Percentiles rank a stretch among this genome's conserved stretches.
These are phyloP conservation scores for Salix suchowensis DNA, from an alignment of 345 rosid genomes.

Conservation along the genomic window DNA sequence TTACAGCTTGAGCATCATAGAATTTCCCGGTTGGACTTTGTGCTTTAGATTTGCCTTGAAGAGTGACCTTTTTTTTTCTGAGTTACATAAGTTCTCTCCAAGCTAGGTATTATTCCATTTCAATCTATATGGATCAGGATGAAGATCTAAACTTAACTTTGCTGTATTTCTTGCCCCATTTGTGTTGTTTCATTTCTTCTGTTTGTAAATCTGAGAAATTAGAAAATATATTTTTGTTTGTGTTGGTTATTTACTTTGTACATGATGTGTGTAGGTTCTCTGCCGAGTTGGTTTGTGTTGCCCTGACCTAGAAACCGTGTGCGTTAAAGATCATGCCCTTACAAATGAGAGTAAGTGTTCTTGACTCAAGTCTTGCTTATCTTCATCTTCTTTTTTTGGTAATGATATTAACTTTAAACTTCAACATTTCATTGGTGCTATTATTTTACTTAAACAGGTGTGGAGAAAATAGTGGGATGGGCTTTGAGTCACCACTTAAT, in stretches of 20 bases:
- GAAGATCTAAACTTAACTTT: neutral
- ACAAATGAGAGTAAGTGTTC: conserved; percentile 62
- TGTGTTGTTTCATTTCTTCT: neutral
- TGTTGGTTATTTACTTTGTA: conserved; percentile 5
- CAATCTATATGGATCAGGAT: neutral
- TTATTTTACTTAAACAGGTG: conserved; percentile 43
- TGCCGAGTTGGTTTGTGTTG: conserved; percentile 64
- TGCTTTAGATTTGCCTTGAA: neutral
- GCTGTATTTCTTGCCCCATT: neutral
- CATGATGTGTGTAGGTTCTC: conserved; percentile 53
- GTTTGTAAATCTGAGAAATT: neutral
- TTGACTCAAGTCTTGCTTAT: neutral
- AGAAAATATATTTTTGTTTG: neutral
- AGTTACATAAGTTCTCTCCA: neutral
- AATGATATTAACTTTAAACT: neutral
- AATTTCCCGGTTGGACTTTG: neutral
- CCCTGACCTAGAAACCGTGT: conserved; percentile 68
- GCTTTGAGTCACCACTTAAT: conserved; percentile 75
- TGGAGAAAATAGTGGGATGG: conserved; percentile 94
- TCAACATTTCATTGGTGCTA: neutral
- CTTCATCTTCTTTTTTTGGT: neutral
- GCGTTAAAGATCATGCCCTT: conserved; percentile 80
- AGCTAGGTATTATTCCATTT: neutral
- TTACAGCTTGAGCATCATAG: no score
- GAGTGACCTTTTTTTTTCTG: neutral